phyloP scores from a whole-genome alignment of 345 rosid species.

The Cardiospermum halicacabum region DNA sequence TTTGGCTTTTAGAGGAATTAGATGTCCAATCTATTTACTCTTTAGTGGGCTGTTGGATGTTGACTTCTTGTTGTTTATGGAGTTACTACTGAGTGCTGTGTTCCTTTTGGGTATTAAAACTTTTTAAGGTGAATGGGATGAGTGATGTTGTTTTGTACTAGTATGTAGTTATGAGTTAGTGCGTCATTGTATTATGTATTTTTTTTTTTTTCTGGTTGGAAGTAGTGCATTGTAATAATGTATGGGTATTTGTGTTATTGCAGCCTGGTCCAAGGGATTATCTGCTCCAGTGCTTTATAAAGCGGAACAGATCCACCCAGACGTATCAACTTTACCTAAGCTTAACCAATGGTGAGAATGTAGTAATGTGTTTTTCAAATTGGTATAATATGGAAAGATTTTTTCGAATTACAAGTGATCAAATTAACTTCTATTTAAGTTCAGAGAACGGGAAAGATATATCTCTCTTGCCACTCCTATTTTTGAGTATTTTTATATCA shows the following conservation, averaged over 20 bases:
- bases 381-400: not conserved
- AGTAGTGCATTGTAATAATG: not conserved
- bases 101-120: no score
- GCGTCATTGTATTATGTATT: no score
- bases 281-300: slow-evolving; percentile 60
- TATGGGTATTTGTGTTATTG: slow-evolving; percentile 18
- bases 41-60: not conserved
- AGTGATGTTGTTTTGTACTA: no score
- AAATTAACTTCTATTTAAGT: not conserved
- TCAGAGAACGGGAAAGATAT: not conserved
- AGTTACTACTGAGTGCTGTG: not conserved
- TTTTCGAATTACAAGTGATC: not conserved
- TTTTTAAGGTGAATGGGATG: no score
- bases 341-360: slow-evolving; percentile 51
- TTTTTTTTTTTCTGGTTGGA: no score
- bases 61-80: not conserved
- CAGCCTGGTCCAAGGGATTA: slow-evolving; percentile 73
- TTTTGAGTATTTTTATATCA: not conserved
- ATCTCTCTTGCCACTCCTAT: not conserved
- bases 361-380: slow-evolving; percentile 3
- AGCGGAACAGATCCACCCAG: slow-evolving; percentile 47
- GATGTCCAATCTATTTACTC: slow-evolving; percentile 3
- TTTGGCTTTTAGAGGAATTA: slow-evolving; percentile 11
- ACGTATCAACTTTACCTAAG: slow-evolving; percentile 62
- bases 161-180: no score